These are phyloP conservation scores for Mortierella polycephala DNA, from an alignment of 371 early-diverging fungal species.

Conservation along the genomic window DNA sequence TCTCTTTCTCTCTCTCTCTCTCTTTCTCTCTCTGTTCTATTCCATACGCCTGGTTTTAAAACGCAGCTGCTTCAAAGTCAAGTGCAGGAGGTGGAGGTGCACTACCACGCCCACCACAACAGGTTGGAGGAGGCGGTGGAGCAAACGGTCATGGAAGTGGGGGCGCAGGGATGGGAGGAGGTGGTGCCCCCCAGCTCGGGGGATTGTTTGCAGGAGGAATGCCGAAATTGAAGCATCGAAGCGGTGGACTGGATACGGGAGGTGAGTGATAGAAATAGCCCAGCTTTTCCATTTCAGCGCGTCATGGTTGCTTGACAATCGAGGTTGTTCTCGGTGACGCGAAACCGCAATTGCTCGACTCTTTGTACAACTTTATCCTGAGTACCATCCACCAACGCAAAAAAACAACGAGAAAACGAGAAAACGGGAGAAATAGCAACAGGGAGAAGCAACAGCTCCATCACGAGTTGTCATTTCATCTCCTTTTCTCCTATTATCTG, in stretches of 20 bases:
- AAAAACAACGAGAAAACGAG: constrained; percentile 1
- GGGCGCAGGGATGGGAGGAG: constrained; percentile 7
- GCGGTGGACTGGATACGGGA: constrained; percentile 56
- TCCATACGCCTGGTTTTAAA: not conserved
- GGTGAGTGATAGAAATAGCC: constrained; percentile 18
- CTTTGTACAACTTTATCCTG: no score
- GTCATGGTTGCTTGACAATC: no score
- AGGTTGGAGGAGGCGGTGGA: constrained; percentile 26
- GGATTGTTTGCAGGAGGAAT: constrained; percentile 76
- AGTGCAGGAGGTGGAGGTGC: constrained; percentile 23
- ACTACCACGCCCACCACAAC: constrained; percentile 31
- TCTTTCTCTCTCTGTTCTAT: not conserved
- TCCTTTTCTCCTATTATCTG: not conserved
- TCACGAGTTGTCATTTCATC: not conserved
- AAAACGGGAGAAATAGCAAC: not conserved
- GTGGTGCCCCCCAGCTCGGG: constrained; percentile 57
- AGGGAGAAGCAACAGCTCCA: no score
- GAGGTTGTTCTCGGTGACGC: no score
- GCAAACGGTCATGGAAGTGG: constrained; percentile 14
- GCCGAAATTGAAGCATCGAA: constrained; percentile 68
- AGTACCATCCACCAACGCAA: no score
- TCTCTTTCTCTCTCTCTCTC: not conserved
- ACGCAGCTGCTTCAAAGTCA: constrained; percentile 36
- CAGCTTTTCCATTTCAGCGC: constrained; percentile 1
- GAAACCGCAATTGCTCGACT: no score